These are phyloP conservation scores for Pseudocercospora fijiensis DNA, from an alignment of 2,329 filamentous ascomycete species.

Conservation along the genomic window DNA sequence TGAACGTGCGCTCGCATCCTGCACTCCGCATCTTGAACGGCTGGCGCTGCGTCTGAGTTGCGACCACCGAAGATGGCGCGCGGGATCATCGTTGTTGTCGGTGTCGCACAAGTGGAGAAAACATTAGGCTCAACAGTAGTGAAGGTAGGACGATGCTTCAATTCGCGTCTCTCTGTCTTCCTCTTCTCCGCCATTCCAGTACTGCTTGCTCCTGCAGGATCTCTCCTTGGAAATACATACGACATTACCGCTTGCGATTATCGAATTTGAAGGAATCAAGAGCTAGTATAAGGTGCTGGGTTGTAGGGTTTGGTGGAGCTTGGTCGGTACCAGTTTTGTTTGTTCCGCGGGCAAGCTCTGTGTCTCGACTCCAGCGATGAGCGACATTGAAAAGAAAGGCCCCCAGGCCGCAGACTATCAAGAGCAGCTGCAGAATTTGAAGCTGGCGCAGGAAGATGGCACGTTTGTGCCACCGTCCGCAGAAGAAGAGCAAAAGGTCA, in stretches of 20 bases:
- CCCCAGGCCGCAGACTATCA: conserved; percentile 19
- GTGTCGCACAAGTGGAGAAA: neutral
- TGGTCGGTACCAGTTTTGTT: neutral
- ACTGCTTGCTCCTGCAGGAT: neutral
- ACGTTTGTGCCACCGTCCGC: conserved; percentile 27
- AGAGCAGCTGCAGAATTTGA: conserved; percentile 16
- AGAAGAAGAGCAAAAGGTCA: conserved; percentile 33
- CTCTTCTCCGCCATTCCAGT: neutral
- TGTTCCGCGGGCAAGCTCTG: too few relatives aligned
- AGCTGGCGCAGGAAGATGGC: conserved; percentile 16
- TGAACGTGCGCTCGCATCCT: neutral
- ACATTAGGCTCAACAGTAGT: neutral
- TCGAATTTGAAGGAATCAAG: neutral
- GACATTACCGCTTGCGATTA: neutral
- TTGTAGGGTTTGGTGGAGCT: neutral
- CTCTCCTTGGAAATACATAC: neutral
- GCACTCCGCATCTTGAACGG: neutral
- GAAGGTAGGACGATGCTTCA: neutral
- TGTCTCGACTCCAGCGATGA: conserved; percentile 6
- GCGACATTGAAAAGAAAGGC: conserved; percentile 17
- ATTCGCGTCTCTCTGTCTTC: neutral
- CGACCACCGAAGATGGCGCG: neutral
- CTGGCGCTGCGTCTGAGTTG: neutral
- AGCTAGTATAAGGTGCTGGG: neutral
- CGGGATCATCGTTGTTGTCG: conserved; percentile 3